These are phyloP conservation scores for Cladosporium sphaerospermum DNA, from an alignment of 2,329 filamentous ascomycete genomes.

Conservation along the genomic window DNA sequence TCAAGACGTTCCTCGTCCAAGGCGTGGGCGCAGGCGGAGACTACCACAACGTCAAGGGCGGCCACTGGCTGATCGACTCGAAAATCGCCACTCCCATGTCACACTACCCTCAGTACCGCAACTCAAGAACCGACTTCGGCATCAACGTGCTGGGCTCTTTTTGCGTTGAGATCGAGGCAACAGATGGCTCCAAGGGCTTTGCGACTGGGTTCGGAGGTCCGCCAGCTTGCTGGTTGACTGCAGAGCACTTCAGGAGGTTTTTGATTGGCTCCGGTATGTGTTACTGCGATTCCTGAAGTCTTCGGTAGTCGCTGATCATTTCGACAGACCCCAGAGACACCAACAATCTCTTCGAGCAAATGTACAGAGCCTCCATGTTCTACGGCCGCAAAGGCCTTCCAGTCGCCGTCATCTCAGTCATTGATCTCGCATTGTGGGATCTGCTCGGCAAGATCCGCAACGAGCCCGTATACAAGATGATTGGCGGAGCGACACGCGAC, in stretches of 20 bases:
- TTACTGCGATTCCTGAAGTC: not conserved
- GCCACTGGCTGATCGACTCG: conserved; percentile 77
- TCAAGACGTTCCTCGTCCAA: conserved; percentile 66
- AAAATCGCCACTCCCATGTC: conserved; percentile 92
- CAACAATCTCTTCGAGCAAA: conserved; percentile 88
- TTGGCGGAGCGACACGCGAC: conserved; percentile 81
- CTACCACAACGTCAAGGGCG: conserved; percentile 82
- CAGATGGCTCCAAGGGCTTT: conserved; percentile 87
- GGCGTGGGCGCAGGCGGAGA: conserved; percentile 63
- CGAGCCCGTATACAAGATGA: conserved; percentile 90
- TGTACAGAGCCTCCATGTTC: conserved; percentile 95
- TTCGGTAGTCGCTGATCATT: not conserved
- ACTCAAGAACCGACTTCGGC: conserved; percentile 84
- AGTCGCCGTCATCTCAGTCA: conserved; percentile 85
- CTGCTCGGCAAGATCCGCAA: conserved; percentile 83
- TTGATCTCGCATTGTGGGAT: conserved; percentile 91
- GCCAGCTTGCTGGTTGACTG: conserved; percentile 87
- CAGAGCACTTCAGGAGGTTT: conserved; percentile 91
- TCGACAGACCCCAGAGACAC: conserved; percentile 73
- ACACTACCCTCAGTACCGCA: conserved; percentile 78
- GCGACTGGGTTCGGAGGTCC: conserved; percentile 92
- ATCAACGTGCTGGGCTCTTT: conserved; percentile 95
- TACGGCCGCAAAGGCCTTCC: conserved; percentile 90
- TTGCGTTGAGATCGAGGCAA: conserved; percentile 80
- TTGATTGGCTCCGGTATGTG: conserved; percentile 64